Evolutionary conservation across 2,329 filamentous ascomycete genomes (phyloP).

Genomic region (Cladophialophora chaetospira): DNA sequence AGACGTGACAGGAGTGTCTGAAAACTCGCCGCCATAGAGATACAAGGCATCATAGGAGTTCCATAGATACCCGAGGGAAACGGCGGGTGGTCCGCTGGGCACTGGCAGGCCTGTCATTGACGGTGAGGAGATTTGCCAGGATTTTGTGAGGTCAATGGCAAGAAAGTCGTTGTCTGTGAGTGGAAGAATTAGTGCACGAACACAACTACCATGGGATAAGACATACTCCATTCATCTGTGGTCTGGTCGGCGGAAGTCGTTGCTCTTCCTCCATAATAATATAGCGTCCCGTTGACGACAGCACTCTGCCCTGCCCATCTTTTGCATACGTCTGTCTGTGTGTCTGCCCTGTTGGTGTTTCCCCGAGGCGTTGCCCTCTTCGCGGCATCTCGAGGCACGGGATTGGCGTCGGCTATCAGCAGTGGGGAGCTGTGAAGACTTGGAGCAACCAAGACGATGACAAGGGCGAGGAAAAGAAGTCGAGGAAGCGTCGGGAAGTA

Average conservation of each 20-base stretch:
- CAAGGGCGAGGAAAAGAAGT: slow-evolving; percentile 26
- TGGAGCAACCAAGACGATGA: slow-evolving; percentile 29
- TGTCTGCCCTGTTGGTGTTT: slow-evolving; percentile 39
- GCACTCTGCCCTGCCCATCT: slow-evolving; percentile 69
- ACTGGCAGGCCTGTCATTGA: slow-evolving; percentile 62
- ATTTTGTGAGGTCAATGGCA: slow-evolving; percentile 68
- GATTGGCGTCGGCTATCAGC: slow-evolving; percentile 25
- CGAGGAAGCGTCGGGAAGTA: slow-evolving; percentile 27
- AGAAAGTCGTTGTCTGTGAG: slow-evolving; percentile 68
- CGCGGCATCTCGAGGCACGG: slow-evolving; percentile 13
- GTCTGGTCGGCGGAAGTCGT: slow-evolving; percentile 60
- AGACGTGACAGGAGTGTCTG: slow-evolving; percentile 60
- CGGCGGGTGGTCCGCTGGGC: slow-evolving; percentile 69
- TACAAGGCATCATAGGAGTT: slow-evolving; percentile 69
- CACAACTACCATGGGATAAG: slow-evolving; percentile 7
- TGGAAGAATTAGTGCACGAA: slow-evolving; percentile 3
- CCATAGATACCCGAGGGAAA: slow-evolving; percentile 76
- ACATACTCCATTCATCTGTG: slow-evolving; percentile 68
- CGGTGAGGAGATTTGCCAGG: slow-evolving; percentile 69
- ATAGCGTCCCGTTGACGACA: slow-evolving; percentile 72
- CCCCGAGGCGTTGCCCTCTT: slow-evolving; percentile 10
- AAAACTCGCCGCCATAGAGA: slow-evolving; percentile 74
- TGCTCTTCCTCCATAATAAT: slow-evolving; percentile 72
- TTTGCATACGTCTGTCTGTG: slow-evolving; percentile 60
- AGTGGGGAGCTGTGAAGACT: slow-evolving; percentile 26